phyloP scores from a whole-genome alignment of 108 stramenopile genomes.

The Nannochloropsis oceanica region DNA sequence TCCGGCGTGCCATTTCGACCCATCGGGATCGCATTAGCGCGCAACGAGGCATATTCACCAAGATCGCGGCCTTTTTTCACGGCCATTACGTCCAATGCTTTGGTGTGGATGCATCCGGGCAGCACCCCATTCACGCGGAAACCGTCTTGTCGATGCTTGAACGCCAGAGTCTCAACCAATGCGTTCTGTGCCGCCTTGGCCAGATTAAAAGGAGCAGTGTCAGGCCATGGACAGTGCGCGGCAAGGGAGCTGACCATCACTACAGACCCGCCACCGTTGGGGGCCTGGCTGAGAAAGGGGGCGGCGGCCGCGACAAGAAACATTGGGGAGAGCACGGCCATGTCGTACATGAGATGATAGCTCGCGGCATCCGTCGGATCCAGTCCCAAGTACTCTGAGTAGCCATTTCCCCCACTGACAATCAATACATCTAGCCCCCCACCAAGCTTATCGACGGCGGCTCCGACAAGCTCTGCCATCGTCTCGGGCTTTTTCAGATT shows the following conservation, averaged over 20 bases:
- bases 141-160: neutral
- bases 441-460: neutral
- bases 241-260: neutral
- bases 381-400: neutral
- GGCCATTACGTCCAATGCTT: neutral
- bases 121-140: neutral
- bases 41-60: neutral
- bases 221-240: neutral
- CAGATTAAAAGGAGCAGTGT: neutral
- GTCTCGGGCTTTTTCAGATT: neutral
- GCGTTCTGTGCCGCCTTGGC: neutral
- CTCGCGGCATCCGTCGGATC: neutral
- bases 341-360: neutral
- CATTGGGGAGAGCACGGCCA: neutral
- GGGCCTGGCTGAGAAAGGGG: neutral
- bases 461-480: neutral
- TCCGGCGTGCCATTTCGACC: neutral
- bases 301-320: neutral
- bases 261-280: neutral
- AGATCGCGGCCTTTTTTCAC: neutral
- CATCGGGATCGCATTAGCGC: neutral
- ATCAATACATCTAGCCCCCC: neutral
- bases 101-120: neutral
- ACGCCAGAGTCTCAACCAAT: neutral
- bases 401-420: neutral